Evolutionary conservation across 2,329 filamentous ascomycete species (phyloP), one percentile per base, ranked within the genome.

Genomic region (Sphaerulina populicola): DNA sequence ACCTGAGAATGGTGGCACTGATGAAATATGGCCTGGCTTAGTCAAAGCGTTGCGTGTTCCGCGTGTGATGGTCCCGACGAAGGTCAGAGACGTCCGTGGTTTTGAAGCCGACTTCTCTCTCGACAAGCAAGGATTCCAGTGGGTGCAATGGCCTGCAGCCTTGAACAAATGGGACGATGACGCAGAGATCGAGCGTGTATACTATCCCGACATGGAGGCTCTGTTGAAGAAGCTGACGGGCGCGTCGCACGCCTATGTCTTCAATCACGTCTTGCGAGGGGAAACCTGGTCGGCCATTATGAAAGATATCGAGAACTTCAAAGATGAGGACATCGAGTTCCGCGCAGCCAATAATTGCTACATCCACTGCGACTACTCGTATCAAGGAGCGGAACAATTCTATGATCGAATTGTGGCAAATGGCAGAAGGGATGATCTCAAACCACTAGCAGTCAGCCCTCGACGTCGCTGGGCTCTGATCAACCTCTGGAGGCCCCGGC

Each of bases 401-500:
- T 49, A 49, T 21, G 40, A 49, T 18, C 11, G 47, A 30, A 30
- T 49, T 27, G 47, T 49, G 18, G 33, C 44, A 3, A 49, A 49
- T 21, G 47, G 47, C 11, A 39, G 30, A 41, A 46, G 49, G n/a
- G 49, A 51, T n/a, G 42, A 51, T 41, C 42, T 51, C 29, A 51
- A 42, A 36, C 42, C 14, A 3, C 30, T 53, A 29, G 39, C 45
- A 11, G 51, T 35, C 11, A 23, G 41, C 27, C 41, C 51, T 8
- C 36, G 47, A 44, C 30, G 46, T 39, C 47, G 51, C 21, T 53
- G 51, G 51, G 51, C 51, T n/a, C 18, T 55, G 30, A 52, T 55
- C 41, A 55, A 55, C 10, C 29, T 55, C n/a, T 55, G 53, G 53
- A 46, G 49, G 4, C 53, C 53, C 18, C 14, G 47, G 27, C 49